Evolutionary conservation across 2,329 filamentous ascomycete species (phyloP), one percentile per base, ranked within the genome.

Genomic region (Epicoccum nigrum): DNA sequence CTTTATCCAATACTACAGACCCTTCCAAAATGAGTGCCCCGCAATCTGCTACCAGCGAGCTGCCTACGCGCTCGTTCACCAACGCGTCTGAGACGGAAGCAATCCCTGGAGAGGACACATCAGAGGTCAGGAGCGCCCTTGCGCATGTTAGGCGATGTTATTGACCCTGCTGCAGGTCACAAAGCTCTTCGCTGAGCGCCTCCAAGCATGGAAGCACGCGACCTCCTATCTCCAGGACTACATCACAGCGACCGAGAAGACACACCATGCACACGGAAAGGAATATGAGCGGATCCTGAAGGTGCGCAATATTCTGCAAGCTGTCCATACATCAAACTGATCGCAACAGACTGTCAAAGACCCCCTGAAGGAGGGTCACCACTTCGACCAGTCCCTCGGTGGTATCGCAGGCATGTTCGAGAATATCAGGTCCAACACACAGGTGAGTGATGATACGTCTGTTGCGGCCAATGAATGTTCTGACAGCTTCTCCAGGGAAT

Each of bases 201-300:
- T 99, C 55, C 88, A 90, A 67, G 94, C 94, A 38, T 99, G 92
- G 92, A 97, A 97, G 74, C 93, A 97, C 73, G 90, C 92, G 55
- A 90, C 92, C 56, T 90, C 82, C 49, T 93, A 96, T 70, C 82
- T 99, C 39, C 92, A 97, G 75, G 91, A 96, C 43, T 99, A 97
- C 73, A 82, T 97, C 66, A 79, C 79, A 23, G 86, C 89, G 6
- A 90, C 92, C 3, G 92, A 96, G 74, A 97, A 93, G 81, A 81
- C 90, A 51, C 88, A 97, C 70, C 88, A 86, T 69, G 82, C 84
- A 9, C 88, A 96, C 63, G 86, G 90, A 46, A 97, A 96, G 79
- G 93, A 97, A 74, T 96, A 96, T 68, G 92, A 97, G 78, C 93
- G 90, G 76, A 87, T 94, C 8, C 77, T 97, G 67, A 99, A 97